Evolutionary conservation across 2,329 filamentous ascomycete genomes (phyloP).

Genomic region (Fusarium sp.): DNA sequence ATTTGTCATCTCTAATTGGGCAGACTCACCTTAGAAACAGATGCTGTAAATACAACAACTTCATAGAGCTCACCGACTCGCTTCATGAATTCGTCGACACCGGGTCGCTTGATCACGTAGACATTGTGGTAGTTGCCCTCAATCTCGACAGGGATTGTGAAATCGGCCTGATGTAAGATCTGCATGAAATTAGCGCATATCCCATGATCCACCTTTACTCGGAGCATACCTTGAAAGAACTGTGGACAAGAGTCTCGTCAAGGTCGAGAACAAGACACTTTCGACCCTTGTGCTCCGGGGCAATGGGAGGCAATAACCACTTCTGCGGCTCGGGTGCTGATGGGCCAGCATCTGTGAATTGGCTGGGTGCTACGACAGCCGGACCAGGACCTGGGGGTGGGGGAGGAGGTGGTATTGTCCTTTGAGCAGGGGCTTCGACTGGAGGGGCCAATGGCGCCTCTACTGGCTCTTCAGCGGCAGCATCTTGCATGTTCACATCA

Average conservation of each 20-base stretch:
- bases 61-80: slow-evolving; percentile 96
- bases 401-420: slow-evolving; percentile 54
- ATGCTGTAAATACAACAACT: slow-evolving; percentile 98
- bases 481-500: slow-evolving; percentile 74
- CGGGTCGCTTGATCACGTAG: slow-evolving; percentile 98
- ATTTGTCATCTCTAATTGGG: background rate
- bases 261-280: slow-evolving; percentile 96
- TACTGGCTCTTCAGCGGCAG: slow-evolving; percentile 59
- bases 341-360: slow-evolving; percentile 51
- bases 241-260: slow-evolving; percentile 96
- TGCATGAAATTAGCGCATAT: slow-evolving; percentile 51
- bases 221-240: slow-evolving; percentile 87
- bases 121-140: slow-evolving; percentile 99
- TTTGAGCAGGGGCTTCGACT: slow-evolving; percentile 47
- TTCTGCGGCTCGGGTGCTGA: slow-evolving; percentile 58
- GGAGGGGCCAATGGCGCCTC: slow-evolving; percentile 52
- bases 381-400: slow-evolving; percentile 58
- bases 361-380: slow-evolving; percentile 51
- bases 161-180: slow-evolving; percentile 98
- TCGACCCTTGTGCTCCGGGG: slow-evolving; percentile 80
- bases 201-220: background rate
- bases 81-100: slow-evolving; percentile 99
- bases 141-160: slow-evolving; percentile 98
- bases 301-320: slow-evolving; percentile 82
- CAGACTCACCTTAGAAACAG: slow-evolving; percentile 84